Conservation (phyloP, 495 filamentous ascomycete genomes). For the Penicillium riverlandense region DNA sequence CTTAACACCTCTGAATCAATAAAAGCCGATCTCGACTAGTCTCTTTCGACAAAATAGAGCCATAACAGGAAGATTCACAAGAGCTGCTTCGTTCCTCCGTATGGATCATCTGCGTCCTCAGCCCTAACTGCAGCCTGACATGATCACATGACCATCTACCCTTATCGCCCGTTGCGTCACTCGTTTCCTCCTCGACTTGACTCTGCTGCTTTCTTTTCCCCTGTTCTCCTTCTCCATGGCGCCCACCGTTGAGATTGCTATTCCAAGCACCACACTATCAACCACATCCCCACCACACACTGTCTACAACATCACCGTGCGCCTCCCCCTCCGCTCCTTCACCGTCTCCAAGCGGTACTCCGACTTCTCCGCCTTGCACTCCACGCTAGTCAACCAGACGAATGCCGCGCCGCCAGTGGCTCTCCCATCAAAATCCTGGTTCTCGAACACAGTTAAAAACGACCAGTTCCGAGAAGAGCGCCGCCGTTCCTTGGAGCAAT, state of each 20-base stretch:
- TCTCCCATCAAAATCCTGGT: conserved; percentile 79
- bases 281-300: conserved; percentile 69
- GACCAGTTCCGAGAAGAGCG: conserved; percentile 74
- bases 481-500: conserved; percentile 66
- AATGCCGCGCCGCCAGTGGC: conserved; percentile 55
- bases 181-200: too few species aligned
- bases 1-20: too few species aligned
- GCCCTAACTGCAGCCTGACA: too few species aligned
- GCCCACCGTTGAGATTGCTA: conserved; percentile 70
- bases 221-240: conserved; percentile 45
- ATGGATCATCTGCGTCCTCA: too few species aligned
- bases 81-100: too few species aligned
- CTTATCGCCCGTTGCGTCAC: too few species aligned
- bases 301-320: conserved; percentile 84
- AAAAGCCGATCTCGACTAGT: too few species aligned
- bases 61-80: too few species aligned
- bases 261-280: conserved; percentile 64
- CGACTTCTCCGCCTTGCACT: conserved; percentile 77
- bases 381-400: conserved; percentile 55
- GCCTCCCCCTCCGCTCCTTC: conserved; percentile 80
- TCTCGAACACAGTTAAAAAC: conserved; percentile 68
- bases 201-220: too few species aligned
- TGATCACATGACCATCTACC: too few species aligned
- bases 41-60: too few species aligned
- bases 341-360: conserved; percentile 90